Base-by-base conservation (phyloP, 495 filamentous ascomycete species). In the Schizothecium vesticola region DNA sequence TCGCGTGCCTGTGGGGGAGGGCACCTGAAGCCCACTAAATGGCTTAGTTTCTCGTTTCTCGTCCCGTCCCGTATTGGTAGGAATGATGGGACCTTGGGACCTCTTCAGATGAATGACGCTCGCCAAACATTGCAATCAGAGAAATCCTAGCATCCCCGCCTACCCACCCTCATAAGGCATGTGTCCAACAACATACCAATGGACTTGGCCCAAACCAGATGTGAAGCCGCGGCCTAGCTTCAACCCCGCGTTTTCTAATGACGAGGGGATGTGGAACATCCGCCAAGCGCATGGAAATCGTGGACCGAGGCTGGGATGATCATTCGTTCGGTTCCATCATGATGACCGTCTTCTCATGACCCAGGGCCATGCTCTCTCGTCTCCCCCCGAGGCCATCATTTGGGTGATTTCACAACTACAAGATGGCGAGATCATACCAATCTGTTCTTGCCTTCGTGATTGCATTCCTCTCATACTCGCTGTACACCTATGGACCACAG, bases 391-490 rank as follows among this genome's bases (percentile, higher is more conserved):
- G 16, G 19, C 12, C n/a, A 51, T 7, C 19, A 51, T 51, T 8
- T n/a, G 0, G 0, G 43, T 51, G 43, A 51, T 51, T 51, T 9
- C 1, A n/a, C 43, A 51, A 51, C 7, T 19, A n/a, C 43, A 56
- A 23, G 25, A 65, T 58, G 63, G 51, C 24, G 19, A 71, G 61
- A 26, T 67, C 61, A 36, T 28, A 28, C 25, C 29, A 67, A 23
- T 26, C 61, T 6, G 13, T 71, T 33, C 12, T 56, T 7, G 29
- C 29, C 51, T 76, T 71, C 43, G 22, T 76, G 22, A 23, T 67
- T 12, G 74, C 67, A 0, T 25, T 75, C 16, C 59, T 74, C 28
- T 70, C 70, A 24, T 72, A 73, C 36, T 22, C 55, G 3, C 12
- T 67, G 23, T 75, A 76, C 70, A 28, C 51, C 3, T 29, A 56